A percentile compares a stretch with the other conserved stretches of the same genome.
phyloP scores from a whole-genome alignment of 129 eudicot genomes.

The Lonicera japonica region DNA sequence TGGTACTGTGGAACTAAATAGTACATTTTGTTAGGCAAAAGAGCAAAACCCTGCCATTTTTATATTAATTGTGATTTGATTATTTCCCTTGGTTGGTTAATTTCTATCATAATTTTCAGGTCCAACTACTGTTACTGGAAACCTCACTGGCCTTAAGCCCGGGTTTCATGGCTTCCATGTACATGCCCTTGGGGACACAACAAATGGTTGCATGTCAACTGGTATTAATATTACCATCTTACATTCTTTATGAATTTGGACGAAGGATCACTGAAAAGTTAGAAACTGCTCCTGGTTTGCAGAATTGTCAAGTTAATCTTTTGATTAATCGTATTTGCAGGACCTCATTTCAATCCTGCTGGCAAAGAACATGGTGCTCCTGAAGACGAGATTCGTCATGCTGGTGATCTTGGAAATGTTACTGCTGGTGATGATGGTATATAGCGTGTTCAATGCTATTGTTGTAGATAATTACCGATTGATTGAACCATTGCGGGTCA shows the following conservation, averaged over 20 bases:
- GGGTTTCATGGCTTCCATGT: conserved; percentile 67
- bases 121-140: conserved; percentile 50
- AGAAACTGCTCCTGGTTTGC: too few species aligned
- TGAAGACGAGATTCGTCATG: conserved; percentile 57
- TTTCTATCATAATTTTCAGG: conserved; percentile 13
- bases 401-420: conserved; percentile 61
- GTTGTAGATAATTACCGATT: neutral
- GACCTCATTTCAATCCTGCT: conserved; percentile 55
- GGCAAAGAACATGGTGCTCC: conserved; percentile 63
- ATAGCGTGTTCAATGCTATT: neutral
- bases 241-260: too few species aligned
- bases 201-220: conserved; percentile 61
- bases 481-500: neutral
- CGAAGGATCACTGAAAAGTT: neutral
- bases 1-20: conserved; percentile 12
- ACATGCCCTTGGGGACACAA: conserved; percentile 63
- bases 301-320: too few species aligned
- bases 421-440: conserved; percentile 53
- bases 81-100: too few species aligned
- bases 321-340: conserved; percentile 14
- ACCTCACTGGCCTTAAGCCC: conserved; percentile 42
- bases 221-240: conserved; percentile 18
- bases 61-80: neutral
- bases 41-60: too few species aligned
- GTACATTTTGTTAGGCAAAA: neutral